A percentile compares a stretch with the other conserved stretches of the same genome.
These are phyloP conservation scores for Monilinia laxa DNA, from an alignment of 2,329 filamentous ascomycete species.

Conservation along the genomic window DNA sequence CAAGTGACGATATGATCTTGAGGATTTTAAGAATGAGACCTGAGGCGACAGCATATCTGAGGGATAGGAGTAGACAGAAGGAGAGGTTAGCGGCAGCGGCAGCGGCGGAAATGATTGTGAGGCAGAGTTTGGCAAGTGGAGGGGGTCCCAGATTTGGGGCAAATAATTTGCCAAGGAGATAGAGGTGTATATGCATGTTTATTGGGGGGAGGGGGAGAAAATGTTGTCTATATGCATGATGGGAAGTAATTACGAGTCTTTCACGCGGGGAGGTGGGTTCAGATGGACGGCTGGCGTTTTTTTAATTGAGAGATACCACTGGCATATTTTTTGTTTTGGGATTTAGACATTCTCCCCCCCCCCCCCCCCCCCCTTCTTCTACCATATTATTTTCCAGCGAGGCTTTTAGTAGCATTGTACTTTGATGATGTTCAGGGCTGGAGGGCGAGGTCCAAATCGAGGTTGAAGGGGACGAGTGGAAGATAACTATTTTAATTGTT, in stretches of 20 bases:
- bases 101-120: slow-evolving; percentile 90
- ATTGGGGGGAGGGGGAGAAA: neutral
- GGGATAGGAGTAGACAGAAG: slow-evolving; percentile 88
- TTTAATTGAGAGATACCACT: slow-evolving; percentile 16
- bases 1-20: slow-evolving; percentile 96
- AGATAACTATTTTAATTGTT: too few species aligned
- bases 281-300: slow-evolving; percentile 10
- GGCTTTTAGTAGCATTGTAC: too few species aligned
- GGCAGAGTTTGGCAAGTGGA: slow-evolving; percentile 75
- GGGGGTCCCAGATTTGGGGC: slow-evolving; percentile 41
- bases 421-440: too few species aligned
- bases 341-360: neutral
- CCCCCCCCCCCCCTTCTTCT: neutral
- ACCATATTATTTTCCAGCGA: too few species aligned
- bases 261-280: slow-evolving; percentile 3
- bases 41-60: slow-evolving; percentile 83
- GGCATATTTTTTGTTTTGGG: slow-evolving; percentile 14
- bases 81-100: slow-evolving; percentile 87
- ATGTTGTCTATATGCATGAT: slow-evolving; percentile 1
- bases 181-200: neutral
- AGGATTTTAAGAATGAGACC: slow-evolving; percentile 92
- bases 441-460: too few species aligned
- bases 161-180: slow-evolving; percentile 40
- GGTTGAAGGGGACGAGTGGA: too few species aligned
- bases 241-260: slow-evolving; percentile 12